Evolutionary conservation across 2,329 filamentous ascomycete genomes (phyloP), one percentile per base, ranked within the genome.

Genomic region (Phialemoniopsis sp.): DNA sequence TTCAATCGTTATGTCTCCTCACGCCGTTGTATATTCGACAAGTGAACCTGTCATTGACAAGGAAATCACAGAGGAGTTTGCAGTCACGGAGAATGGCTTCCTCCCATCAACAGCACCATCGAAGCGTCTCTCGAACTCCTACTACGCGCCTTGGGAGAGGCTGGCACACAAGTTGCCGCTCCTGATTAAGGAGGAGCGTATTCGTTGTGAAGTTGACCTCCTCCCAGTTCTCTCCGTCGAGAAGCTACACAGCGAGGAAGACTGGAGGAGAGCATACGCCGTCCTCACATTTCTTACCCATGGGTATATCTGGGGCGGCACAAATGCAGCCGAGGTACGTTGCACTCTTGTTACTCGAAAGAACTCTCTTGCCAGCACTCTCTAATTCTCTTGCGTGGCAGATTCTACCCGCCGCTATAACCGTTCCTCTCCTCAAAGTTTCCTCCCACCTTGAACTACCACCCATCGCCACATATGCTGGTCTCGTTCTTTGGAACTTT

Each of bases 401-500:
- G 78, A 54, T 71, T 12, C 63, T 96, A 2, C 91, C 91, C 1
- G 82, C 87, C 0, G 68, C 83, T 37, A 75, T 97, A 41, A 84
- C 88, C 1, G 68, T 89, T 1, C 91, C 91, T 0, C 82, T 95
- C 43, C 72, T 93, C 34, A 56, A 74, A 34, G 76, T 88, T 9
- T 89, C 88, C 39, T 63, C 73, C 12, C 80, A 84, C 49, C 77
- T 96, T 7, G 85, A 90, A 44, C 72, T 96, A 1, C 90, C 89
- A 1, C 85, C 89, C 2, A 87, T 94, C 0, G 86, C 89, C n/a
- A 94, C 90, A 10, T 97, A 95, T 55, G 87, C 91, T 1, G 87
- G 78, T 1, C 71, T 91, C 28, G 89, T 87, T 50, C 72, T 97
- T 12, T 97, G 90, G 90, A 97, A 97, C 64, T 96, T 87, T 64